Evolutionary conservation across 768 basidiomycete genomes (phyloP), one percentile per base, ranked within the genome.

Genomic region (Kwoniella newhampshirensis): DNA sequence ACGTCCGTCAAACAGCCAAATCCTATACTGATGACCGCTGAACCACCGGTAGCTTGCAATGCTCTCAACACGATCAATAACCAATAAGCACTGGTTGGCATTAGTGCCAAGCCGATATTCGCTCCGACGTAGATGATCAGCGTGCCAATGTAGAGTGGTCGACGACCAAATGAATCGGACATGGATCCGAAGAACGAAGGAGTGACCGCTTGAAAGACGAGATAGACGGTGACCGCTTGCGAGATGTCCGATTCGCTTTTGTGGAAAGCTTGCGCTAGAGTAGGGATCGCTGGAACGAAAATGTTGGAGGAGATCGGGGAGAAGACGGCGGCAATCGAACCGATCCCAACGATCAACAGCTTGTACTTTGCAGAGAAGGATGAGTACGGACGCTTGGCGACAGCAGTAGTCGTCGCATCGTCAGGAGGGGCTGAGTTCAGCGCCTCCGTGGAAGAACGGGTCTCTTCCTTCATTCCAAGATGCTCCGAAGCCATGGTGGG

Each of bases 221-320:
- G 84, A 70, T 88, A 88, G 66, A 87, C 81, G 0, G 87, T 88
- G 9, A 90, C 86, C 7, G 88, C 88, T 39, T 91, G 71, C 70
- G 89, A 90, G 37, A 91, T 89, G 9, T 85, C 78, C 64, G 88
- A 87, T 8, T 81, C 81, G 0, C 85, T 83, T 54, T 84, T 83
- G 64, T 85, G 70, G 67, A 92, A 88, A 3, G 78, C 85, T 18
- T 59, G 59, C 0, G 85, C 80, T 21, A 91, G 76, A 0, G 82
- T 79, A 1, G 89, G 89, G 37, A 92, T 86, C 12, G 85, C 87
- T 5, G 88, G 88, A 44, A 88, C 83, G 70, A 89, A 90, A 54
- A 89, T 86, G 54, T 85, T 88, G 2, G 87, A 81, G 1, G 87
- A 87, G 11, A 89, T 76, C 0, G 87, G 86, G 28, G 64, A 67